These are phyloP conservation scores for Linnemannia hyalina DNA, from an alignment of 192 early-diverging fungal genomes.

Conservation along the genomic window DNA sequence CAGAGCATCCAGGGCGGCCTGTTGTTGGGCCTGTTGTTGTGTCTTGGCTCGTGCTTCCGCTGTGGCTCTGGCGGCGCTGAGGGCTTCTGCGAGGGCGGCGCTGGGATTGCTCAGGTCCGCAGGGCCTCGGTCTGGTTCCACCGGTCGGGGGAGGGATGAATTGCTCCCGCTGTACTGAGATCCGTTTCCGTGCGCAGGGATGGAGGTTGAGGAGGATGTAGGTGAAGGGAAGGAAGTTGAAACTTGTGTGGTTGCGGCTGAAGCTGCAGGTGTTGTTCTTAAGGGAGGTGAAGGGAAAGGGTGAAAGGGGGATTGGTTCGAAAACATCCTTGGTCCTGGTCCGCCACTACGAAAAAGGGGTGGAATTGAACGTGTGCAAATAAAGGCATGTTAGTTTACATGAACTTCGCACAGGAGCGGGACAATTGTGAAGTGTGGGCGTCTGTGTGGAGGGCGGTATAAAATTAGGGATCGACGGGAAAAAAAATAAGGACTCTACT, in stretches of 20 bases:
- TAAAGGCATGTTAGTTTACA: neutral
- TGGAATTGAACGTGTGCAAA: neutral
- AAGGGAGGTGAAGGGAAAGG: constrained; percentile 50
- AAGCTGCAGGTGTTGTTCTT: constrained; percentile 15
- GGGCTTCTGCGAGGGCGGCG: constrained; percentile 43
- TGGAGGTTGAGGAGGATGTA: constrained; percentile 2
- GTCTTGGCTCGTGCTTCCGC: constrained; percentile 25
- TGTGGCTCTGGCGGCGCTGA: constrained; percentile 44
- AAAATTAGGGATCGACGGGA: constrained; percentile 43
- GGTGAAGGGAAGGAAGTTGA: constrained; percentile 3
- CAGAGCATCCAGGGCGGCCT: neutral
- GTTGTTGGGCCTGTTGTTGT: constrained; percentile 8
- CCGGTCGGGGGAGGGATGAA: constrained; percentile 18
- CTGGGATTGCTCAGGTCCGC: constrained; percentile 54
- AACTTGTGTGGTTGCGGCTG: neutral
- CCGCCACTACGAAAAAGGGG: neutral
- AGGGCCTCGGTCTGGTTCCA: constrained; percentile 47
- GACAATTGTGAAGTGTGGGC: neutral
- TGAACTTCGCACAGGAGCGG: constrained; percentile 21
- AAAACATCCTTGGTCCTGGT: neutral
- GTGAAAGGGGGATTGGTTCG: constrained; percentile 36
- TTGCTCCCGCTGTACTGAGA: constrained; percentile 16
- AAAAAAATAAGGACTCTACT: constrained; percentile 13
- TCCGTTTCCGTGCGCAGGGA: neutral
- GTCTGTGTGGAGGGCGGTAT: constrained; percentile 23